Evolutionary conservation across 2,329 filamentous ascomycete species (phyloP).

Genomic region (Trichoderma gracile): DNA sequence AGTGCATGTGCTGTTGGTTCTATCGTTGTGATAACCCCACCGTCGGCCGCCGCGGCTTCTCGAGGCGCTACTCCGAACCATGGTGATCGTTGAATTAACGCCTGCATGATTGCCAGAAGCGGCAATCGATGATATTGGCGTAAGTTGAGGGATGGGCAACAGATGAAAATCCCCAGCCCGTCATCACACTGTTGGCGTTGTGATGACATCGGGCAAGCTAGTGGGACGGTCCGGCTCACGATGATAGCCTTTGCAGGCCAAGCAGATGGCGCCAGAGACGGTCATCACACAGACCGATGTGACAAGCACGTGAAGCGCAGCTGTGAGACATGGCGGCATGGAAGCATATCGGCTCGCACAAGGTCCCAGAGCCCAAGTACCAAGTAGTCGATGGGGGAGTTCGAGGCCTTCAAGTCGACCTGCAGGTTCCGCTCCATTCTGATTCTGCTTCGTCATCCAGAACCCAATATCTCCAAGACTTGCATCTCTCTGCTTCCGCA

Average conservation of each 20-base stretch:
- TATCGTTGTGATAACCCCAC: conserved; percentile 33
- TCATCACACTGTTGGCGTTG: conserved; percentile 12
- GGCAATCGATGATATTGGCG: conserved; percentile 14
- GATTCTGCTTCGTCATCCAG: conserved; percentile 11
- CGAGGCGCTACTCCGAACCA: conserved; percentile 9
- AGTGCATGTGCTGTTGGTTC: conserved; percentile 30
- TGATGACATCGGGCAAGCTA: conserved; percentile 29
- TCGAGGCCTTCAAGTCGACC: conserved; percentile 15
- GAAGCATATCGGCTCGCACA: background rate
- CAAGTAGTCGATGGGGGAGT: background rate
- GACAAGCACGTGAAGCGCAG: background rate
- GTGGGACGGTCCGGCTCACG: conserved; percentile 36
- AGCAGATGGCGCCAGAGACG: background rate
- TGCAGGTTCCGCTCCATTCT: conserved; percentile 15
- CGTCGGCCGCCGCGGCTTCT: conserved; percentile 11
- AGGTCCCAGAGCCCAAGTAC: too few relatives aligned
- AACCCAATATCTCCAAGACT: background rate
- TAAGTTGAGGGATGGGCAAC: conserved; percentile 3
- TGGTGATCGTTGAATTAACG: background rate
- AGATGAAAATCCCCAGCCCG: background rate
- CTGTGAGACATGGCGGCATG: conserved; percentile 17
- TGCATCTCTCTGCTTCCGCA: conserved; percentile 3
- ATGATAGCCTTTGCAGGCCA: background rate
- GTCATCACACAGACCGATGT: conserved; percentile 13
- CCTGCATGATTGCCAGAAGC: conserved; percentile 26